Evolutionary conservation across 495 filamentous ascomycete genomes (phyloP).

Genomic region (Aspergillus bertholletiae): DNA sequence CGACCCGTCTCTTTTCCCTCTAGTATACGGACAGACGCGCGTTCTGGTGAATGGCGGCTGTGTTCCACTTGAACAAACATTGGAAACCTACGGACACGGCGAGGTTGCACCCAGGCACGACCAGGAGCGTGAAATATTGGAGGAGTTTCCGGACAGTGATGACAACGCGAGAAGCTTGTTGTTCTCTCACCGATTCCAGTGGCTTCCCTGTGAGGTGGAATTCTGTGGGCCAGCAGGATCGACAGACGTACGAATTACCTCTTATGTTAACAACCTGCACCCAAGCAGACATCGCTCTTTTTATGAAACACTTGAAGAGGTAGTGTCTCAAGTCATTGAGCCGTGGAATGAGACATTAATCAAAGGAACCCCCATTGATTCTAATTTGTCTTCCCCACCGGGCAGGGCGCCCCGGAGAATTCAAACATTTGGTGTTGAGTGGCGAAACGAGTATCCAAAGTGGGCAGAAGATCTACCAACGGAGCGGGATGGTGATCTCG

Average conservation of each 20-base stretch:
- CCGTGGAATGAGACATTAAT: no score
- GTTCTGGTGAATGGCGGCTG: not conserved
- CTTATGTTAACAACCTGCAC: no score
- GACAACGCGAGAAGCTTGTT: not conserved
- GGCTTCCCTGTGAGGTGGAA: conserved; percentile 54
- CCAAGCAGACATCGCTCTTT: no score
- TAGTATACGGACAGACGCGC: not conserved
- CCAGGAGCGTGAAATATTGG: not conserved
- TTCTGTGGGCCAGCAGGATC: conserved; percentile 23
- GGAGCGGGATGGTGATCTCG: no score
- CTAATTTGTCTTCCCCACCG: no score
- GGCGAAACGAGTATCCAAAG: no score
- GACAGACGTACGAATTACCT: conserved; percentile 11
- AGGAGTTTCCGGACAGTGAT: not conserved
- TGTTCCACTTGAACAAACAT: not conserved
- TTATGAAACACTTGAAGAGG: no score
- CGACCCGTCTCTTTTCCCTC: conserved; percentile 5
- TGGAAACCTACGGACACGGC: not conserved
- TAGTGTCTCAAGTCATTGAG: no score
- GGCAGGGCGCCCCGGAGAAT: no score
- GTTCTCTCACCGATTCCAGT: conserved; percentile 45
- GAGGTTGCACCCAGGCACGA: not conserved
- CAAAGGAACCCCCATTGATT: no score
- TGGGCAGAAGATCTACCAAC: no score
- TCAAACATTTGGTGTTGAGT: no score